Conservation (phyloP, 257 asterid genomes). For the Petunia secreta region DNA sequence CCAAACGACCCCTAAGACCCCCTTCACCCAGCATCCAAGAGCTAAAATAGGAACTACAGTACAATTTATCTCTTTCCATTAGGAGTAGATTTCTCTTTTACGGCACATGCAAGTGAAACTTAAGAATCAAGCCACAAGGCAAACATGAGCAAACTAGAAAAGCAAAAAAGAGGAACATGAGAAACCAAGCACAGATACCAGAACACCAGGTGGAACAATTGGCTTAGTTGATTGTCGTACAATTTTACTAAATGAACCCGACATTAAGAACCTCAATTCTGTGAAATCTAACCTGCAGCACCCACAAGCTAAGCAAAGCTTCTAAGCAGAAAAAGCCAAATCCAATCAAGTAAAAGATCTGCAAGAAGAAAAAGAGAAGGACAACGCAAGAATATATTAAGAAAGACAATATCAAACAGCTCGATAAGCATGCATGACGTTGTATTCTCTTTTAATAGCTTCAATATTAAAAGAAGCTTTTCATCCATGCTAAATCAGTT, state of each 20-base stretch:
- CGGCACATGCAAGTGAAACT: background rate
- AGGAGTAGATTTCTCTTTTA: constrained; percentile 6
- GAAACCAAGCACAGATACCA: background rate
- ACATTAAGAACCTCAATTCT: constrained; percentile 21
- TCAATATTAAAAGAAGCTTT: background rate
- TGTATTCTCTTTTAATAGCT: background rate
- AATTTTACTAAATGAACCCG: background rate
- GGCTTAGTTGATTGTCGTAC: background rate
- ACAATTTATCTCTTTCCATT: constrained; percentile 4
- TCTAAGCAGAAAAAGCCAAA: constrained; percentile 87
- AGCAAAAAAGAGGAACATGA: constrained; percentile 9
- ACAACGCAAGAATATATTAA: background rate
- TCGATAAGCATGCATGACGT: constrained; percentile 11
- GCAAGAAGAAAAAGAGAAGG: constrained; percentile 37
- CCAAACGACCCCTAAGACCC: background rate
- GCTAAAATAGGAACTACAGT: background rate
- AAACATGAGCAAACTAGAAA: background rate
- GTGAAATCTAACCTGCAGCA: constrained; percentile 75
- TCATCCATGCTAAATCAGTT: background rate
- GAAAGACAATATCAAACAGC: constrained; percentile 10
- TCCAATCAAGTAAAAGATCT: constrained; percentile 91
- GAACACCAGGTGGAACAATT: constrained; percentile 3
- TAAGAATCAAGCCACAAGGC: constrained; percentile 14
- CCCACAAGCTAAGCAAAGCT: constrained; percentile 84
- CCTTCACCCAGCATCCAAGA: constrained; percentile 5